Base-by-base conservation (phyloP, 768 basidiomycete species). In the Suillus placidus region DNA sequence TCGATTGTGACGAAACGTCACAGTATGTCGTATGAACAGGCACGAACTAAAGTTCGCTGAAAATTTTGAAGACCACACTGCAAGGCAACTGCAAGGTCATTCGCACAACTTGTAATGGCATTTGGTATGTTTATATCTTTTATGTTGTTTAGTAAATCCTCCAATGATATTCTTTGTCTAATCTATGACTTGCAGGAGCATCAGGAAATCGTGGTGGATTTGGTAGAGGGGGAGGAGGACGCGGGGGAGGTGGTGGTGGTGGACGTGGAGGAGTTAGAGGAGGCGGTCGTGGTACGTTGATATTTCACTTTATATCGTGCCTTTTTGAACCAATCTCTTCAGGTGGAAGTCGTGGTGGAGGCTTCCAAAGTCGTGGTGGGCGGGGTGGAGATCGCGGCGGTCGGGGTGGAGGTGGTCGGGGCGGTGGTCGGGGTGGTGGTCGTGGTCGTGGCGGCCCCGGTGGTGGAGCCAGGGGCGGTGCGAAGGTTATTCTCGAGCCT, bases 401-500 rank as follows among this genome's bases (percentile, higher is more conserved):
- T 52, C 51, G 51, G 2, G 51, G 51, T 10, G 51, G 84, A 20
- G 81, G 81, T 12, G 74, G 81, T 54, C 80, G 82, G 35, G 78
- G 78, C 20, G 78, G 85, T 32, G 81, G 84, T 20, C 81, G 82
- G 26, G 26, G 26, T 26, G 26, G 26, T 18, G 77, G 82, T 3
- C 81, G 85, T 7, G 85, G 87, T n/a, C 79, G 85, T 16, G 75
- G 88, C 1, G 89, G 90, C 6, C 89, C 85, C 13, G 77, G 88
- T 14, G 89, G 92, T 4, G 93, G 94, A 13, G 88, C 86, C 4
- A 85, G 78, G 69, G 95, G 95, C 30, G 95, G 94, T 2, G 81
- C 94, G 43, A 94, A 92, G 71, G 94, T 95, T 61, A 88, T 97
- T 69, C 83, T 99, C 68, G 96, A 99, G 78, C 95, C 97, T 0